A percentile compares a stretch with the other conserved stretches of the same genome.
Evolutionary conservation across 176 grass and related monocot genomes (phyloP).

Genomic region (Triticum timopheevii): DNA sequence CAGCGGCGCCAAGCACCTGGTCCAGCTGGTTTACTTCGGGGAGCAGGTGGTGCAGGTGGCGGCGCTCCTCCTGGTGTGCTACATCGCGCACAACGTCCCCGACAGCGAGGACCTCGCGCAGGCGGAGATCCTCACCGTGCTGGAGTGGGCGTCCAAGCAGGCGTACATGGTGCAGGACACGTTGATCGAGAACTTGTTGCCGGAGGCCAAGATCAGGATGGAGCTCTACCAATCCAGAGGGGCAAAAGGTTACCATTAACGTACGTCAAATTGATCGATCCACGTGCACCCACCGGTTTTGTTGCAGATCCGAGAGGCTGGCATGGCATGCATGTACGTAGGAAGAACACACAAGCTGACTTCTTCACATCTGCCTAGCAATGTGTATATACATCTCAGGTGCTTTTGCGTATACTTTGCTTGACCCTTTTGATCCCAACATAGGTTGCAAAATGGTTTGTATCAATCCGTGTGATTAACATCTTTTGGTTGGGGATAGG

Average conservation of each 20-base stretch:
- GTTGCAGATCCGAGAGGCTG: constrained; percentile 19
- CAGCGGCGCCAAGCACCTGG: constrained; percentile 83
- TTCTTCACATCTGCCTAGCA: constrained; percentile 5
- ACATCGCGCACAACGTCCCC: constrained; percentile 74
- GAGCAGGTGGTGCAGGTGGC: constrained; percentile 71
- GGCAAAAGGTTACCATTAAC: constrained; percentile 55
- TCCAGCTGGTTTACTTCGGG: constrained; percentile 84
- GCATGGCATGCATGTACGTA: background rate
- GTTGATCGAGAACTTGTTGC: constrained; percentile 57
- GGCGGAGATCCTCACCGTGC: constrained; percentile 70
- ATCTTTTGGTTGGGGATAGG: constrained; percentile 16
- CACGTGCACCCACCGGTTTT: background rate
- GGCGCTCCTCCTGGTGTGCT: constrained; percentile 63
- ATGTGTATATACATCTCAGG: constrained; percentile 38
- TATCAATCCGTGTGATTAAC: background rate
- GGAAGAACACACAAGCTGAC: constrained; percentile 7
- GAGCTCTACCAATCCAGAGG: constrained; percentile 91
- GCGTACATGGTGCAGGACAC: constrained; percentile 56
- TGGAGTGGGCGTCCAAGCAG: constrained; percentile 89
- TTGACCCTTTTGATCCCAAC: constrained; percentile 1
- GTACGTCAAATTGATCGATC: constrained; percentile 12
- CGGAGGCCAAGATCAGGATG: constrained; percentile 83
- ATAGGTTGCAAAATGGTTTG: background rate
- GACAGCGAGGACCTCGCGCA: constrained; percentile 82
- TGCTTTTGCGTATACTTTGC: background rate